phyloP scores from a whole-genome alignment of 2,329 filamentous ascomycete species.

The Madurella mycetomatis region DNA sequence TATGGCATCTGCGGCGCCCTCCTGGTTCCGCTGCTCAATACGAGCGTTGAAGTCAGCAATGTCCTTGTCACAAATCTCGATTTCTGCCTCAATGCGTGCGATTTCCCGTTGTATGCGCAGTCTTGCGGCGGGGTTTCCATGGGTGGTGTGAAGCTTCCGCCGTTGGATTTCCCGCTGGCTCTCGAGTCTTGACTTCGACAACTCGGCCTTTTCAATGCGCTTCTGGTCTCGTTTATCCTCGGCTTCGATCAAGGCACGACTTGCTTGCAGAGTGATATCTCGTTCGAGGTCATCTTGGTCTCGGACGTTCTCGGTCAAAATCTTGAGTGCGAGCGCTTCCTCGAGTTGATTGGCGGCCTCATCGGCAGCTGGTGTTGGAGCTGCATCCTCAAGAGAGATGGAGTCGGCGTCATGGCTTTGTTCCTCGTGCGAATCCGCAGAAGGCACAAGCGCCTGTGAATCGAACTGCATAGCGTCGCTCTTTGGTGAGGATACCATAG shows the following conservation, averaged over 20 bases:
- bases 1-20: constrained; percentile 40
- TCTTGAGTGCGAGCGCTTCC: constrained; percentile 57
- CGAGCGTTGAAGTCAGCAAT: constrained; percentile 75
- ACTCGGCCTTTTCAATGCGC: constrained; percentile 55
- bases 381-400: background rate
- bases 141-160: constrained; percentile 42
- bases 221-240: constrained; percentile 61
- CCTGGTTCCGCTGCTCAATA: constrained; percentile 68
- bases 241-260: constrained; percentile 53
- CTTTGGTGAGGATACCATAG: too few species aligned
- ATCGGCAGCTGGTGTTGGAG: background rate
- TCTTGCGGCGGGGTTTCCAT: constrained; percentile 46
- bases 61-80: constrained; percentile 64
- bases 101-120: constrained; percentile 62
- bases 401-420: background rate
- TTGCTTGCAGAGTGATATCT: constrained; percentile 68
- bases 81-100: constrained; percentile 58
- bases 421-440: background rate
- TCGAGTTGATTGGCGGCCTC: constrained; percentile 35
- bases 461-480: too few species aligned
- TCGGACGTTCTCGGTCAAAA: constrained; percentile 64
- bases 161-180: constrained; percentile 57
- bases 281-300: constrained; percentile 88
- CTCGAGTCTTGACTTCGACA: constrained; percentile 55
- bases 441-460: too few species aligned